Evolutionary conservation across 768 basidiomycete genomes (phyloP), one percentile per base, ranked within the genome.

Genomic region (Aureoboletus auriporus): DNA sequence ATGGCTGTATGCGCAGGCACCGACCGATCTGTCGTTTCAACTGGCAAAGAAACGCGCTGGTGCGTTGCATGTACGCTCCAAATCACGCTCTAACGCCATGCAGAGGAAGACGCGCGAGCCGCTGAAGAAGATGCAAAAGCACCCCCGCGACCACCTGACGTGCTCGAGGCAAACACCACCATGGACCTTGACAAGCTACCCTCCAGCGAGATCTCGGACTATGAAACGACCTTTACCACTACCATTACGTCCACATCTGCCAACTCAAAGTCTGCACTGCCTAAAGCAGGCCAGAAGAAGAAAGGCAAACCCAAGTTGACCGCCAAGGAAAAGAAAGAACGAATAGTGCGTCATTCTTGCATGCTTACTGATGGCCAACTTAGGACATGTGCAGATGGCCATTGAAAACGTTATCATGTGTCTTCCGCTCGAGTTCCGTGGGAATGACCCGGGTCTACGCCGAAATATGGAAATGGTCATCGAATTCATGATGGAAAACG

Each of bases 401-500:
- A 70, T 86, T 29, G 90, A 93, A 53, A 80, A 79, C 49, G 77
- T 89, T 13, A 76, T 94, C 13, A 76, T 83, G 23, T 80, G 78
- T 46, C 72, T 95, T 33, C 93, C 93, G 0, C 74, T 97, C 11
- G 93, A 95, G 66, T 97, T 93, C 63, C 79, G 93, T 20, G 93
- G 93, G 8, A 86, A 75, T 55, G 90, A 95, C 67, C 85, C 88
- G 86, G 79, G 75, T 46, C 71, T 93, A 35, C 82, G 90, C 26
- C 75, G 82, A 36, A 80, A 86, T 47, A 84, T 92, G 73, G 92
- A 94, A 67, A 75, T 67, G 26, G 85, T 94, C 26, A 84, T 97
- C 47, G 84, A 84, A 46, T 78, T 76, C 11, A 71, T 95, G 50
- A 78, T 93, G 70, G 80, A 88, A 52, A 75, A 77, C 27, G 73